Conservation (phyloP, 1,284 basidiomycete genomes). For the Heterobasidion occidentale region DNA sequence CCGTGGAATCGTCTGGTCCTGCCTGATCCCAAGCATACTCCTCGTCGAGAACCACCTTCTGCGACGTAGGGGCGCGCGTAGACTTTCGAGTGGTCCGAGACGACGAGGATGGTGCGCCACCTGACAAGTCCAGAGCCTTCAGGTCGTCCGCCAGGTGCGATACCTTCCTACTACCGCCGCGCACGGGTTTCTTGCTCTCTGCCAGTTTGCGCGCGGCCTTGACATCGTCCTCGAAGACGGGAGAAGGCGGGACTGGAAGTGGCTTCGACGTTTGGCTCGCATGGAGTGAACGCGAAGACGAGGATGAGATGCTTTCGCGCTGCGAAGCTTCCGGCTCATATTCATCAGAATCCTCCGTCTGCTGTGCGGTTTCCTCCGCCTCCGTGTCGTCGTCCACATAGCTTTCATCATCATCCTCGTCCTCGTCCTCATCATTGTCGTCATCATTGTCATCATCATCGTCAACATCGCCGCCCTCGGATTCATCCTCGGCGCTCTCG, state of each 20-base stretch:
- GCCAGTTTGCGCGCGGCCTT: conserved; percentile 3
- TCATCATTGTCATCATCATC: conserved; percentile 10
- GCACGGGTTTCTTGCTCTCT: background rate
- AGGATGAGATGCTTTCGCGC: background rate
- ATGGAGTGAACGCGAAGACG: background rate
- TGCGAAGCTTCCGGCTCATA: background rate
- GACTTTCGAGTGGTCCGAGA: background rate
- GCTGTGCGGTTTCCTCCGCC: conserved; percentile 21
- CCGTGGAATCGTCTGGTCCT: conserved; percentile 18
- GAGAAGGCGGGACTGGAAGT: conserved; percentile 5
- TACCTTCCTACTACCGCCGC: conserved; percentile 6
- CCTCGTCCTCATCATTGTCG: conserved; percentile 3
- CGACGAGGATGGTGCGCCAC: background rate
- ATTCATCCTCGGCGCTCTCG: conserved; percentile 5
- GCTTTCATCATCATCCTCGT: conserved; percentile 5
- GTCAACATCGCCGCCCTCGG: background rate
- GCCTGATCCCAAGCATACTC: conserved; percentile 6
- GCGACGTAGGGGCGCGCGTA: background rate
- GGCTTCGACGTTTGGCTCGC: background rate
- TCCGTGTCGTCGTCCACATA: conserved; percentile 14
- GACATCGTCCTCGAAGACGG: conserved; percentile 15
- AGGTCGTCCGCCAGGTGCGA: conserved; percentile 8
- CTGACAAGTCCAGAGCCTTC: conserved; percentile 5
- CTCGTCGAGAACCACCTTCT: background rate
- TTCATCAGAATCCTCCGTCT: conserved; percentile 17